A percentile compares a stretch with the other conserved stretches of the same genome.
Evolutionary conservation across 2,329 filamentous ascomycete genomes (phyloP).

Genomic region (Fusarium chlamydosporum): DNA sequence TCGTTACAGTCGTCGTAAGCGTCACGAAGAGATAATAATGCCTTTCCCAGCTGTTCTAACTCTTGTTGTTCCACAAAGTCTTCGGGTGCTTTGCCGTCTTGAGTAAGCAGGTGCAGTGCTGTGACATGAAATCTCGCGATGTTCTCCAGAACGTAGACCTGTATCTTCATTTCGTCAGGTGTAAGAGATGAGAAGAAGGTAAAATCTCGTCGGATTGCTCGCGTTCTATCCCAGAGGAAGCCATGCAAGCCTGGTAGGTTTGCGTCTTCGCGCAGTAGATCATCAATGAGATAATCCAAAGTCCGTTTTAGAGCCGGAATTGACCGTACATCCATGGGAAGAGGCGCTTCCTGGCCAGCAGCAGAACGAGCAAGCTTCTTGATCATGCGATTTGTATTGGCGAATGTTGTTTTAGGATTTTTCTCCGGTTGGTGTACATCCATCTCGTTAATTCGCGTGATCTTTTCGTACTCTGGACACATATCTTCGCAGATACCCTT

Average conservation of each 20-base stretch:
- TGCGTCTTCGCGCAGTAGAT: conserved; percentile 68
- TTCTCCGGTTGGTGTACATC: conserved; percentile 72
- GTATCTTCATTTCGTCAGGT: conserved; percentile 68
- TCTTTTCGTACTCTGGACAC: conserved; percentile 77
- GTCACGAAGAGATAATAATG: conserved; percentile 74
- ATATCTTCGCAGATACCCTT: conserved; percentile 78
- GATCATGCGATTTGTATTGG: conserved; percentile 70
- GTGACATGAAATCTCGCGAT: conserved; percentile 77
- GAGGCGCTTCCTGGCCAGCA: conserved; percentile 75
- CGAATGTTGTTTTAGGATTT: conserved; percentile 59
- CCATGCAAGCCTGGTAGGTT: conserved; percentile 70
- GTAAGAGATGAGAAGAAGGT: conserved; percentile 75
- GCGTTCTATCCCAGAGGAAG: conserved; percentile 77
- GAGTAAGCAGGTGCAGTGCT: conserved; percentile 73
- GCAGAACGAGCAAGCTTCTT: conserved; percentile 77
- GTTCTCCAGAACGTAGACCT: conserved; percentile 75
- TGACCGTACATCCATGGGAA: conserved; percentile 77
- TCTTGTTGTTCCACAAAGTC: conserved; percentile 78
- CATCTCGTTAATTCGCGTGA: conserved; percentile 72
- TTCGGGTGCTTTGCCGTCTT: conserved; percentile 67
- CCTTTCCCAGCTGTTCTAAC: conserved; percentile 75
- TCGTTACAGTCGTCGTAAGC: conserved; percentile 75
- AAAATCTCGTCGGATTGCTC: conserved; percentile 77
- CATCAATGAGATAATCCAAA: conserved; percentile 74
- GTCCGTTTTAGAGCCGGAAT: conserved; percentile 70